Evolutionary conservation across 2,329 filamentous ascomycete species (phyloP).

Genomic region (Xylariaceae sp.): DNA sequence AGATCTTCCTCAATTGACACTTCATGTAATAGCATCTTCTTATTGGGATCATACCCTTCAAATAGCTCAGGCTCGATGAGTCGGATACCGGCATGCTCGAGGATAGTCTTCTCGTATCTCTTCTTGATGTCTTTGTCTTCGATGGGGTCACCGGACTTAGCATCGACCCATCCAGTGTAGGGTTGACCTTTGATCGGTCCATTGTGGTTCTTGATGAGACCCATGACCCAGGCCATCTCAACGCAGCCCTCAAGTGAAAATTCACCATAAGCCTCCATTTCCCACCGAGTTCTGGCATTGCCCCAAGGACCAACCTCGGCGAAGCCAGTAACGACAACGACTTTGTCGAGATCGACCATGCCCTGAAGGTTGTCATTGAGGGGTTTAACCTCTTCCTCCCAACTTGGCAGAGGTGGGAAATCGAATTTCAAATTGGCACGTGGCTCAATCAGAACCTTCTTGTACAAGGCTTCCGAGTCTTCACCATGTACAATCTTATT

Average conservation of each 20-base stretch:
- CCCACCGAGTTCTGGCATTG: constrained; percentile 96
- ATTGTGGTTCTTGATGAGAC: constrained; percentile 97
- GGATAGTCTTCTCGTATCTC: constrained; percentile 95
- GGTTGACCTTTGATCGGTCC: constrained; percentile 92
- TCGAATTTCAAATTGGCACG: constrained; percentile 98
- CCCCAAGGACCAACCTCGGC: constrained; percentile 96
- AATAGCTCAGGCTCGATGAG: constrained; percentile 97
- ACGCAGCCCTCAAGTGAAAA: constrained; percentile 98
- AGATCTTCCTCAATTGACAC: constrained; percentile 96
- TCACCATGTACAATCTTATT: constrained; percentile 97
- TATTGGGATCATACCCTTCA: constrained; percentile 93
- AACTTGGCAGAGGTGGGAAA: constrained; percentile 86
- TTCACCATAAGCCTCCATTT: constrained; percentile 96
- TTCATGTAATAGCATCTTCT: constrained; percentile 97
- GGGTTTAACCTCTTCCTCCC: constrained; percentile 85
- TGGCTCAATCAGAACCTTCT: constrained; percentile 88
- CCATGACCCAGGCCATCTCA: constrained; percentile 99
- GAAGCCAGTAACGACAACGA: constrained; percentile 96
- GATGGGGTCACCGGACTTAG: constrained; percentile 89
- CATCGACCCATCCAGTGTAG: constrained; percentile 95
- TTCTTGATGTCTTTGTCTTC: constrained; percentile 97
- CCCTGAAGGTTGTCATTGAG: constrained; percentile 86
- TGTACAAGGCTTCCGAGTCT: constrained; percentile 86
- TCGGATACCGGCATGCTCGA: constrained; percentile 96
- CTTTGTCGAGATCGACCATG: constrained; percentile 98